phyloP scores from a whole-genome alignment of 805 yeast species.

The Suhomyces sp. region DNA sequence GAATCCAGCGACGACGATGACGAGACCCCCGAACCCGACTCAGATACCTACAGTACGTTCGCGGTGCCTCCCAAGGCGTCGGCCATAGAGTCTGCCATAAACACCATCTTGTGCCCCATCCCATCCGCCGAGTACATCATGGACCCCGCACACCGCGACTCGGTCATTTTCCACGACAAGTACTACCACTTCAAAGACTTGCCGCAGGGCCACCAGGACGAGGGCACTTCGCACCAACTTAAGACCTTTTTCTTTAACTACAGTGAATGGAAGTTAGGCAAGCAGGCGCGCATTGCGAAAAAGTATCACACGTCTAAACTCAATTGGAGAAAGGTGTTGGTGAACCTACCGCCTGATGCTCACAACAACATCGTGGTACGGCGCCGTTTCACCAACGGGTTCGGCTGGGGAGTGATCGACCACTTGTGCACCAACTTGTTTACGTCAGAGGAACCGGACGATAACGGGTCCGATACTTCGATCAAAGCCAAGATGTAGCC shows the following conservation, averaged over 20 bases:
- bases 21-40: not conserved
- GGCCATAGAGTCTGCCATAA: slow-evolving; percentile 41
- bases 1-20: slow-evolving; percentile 7
- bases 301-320: slow-evolving; percentile 36
- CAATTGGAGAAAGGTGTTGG: slow-evolving; percentile 45
- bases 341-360: slow-evolving; percentile 44
- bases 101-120: slow-evolving; percentile 36
- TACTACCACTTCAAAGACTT: slow-evolving; percentile 32
- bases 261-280: slow-evolving; percentile 33
- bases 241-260: slow-evolving; percentile 21
- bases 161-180: slow-evolving; percentile 43
- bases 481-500: not conserved
- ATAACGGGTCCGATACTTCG: slow-evolving; percentile 1
- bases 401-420: slow-evolving; percentile 47
- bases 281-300: slow-evolving; percentile 41
- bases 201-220: slow-evolving; percentile 21
- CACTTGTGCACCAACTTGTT: slow-evolving; percentile 34
- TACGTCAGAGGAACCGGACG: slow-evolving; percentile 2
- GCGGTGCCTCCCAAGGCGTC: slow-evolving; percentile 46
- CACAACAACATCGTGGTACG: slow-evolving; percentile 45
- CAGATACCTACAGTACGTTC: slow-evolving; percentile 13
- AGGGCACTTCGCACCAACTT: slow-evolving; percentile 6
- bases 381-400: slow-evolving; percentile 42
- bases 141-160: slow-evolving; percentile 32
- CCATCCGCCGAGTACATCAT: slow-evolving; percentile 33